Percentiles rank a stretch among this genome's conserved stretches.
Evolutionary conservation across 805 yeast species (phyloP).

Genomic region (Lipomyces starkeyi): DNA sequence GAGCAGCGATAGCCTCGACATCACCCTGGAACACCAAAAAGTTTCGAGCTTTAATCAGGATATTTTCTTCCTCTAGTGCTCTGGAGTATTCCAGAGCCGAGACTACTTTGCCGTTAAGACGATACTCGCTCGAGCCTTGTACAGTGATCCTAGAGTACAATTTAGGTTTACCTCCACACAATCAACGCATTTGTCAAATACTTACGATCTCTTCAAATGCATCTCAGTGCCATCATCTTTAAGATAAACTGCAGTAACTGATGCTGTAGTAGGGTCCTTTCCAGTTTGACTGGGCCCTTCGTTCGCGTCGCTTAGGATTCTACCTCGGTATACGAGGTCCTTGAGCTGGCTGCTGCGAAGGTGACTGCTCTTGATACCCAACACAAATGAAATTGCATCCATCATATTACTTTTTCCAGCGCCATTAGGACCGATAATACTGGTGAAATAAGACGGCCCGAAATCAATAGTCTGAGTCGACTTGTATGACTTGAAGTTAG

Average conservation of each 20-base stretch:
- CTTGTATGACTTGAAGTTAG: slow-evolving; percentile 89
- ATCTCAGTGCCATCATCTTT: slow-evolving; percentile 61
- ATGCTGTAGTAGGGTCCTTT: slow-evolving; percentile 54
- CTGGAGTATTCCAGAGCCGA: slow-evolving; percentile 69
- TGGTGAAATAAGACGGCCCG: slow-evolving; percentile 77
- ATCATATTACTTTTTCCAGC: slow-evolving; percentile 97
- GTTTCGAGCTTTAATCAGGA: slow-evolving; percentile 85
- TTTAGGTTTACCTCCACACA: not conserved
- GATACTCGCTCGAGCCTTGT: slow-evolving; percentile 69
- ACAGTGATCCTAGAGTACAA: slow-evolving; percentile 43
- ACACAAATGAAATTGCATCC: slow-evolving; percentile 95
- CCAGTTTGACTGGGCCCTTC: slow-evolving; percentile 28
- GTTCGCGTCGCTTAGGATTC: slow-evolving; percentile 45
- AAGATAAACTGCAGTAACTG: slow-evolving; percentile 79
- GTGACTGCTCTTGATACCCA: slow-evolving; percentile 79
- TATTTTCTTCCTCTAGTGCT: slow-evolving; percentile 75
- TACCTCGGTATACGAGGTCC: slow-evolving; percentile 83
- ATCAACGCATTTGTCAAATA: slow-evolving; percentile 2
- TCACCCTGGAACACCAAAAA: slow-evolving; percentile 97
- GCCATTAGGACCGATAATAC: slow-evolving; percentile 98
- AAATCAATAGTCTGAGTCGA: slow-evolving; percentile 80
- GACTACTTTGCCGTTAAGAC: slow-evolving; percentile 64
- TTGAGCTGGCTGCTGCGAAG: slow-evolving; percentile 73
- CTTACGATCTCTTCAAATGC: slow-evolving; percentile 62
- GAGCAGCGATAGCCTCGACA: slow-evolving; percentile 90